Evolutionary conservation across 139 green algal species (phyloP).

Genomic region (Penium margaritaceum): DNA sequence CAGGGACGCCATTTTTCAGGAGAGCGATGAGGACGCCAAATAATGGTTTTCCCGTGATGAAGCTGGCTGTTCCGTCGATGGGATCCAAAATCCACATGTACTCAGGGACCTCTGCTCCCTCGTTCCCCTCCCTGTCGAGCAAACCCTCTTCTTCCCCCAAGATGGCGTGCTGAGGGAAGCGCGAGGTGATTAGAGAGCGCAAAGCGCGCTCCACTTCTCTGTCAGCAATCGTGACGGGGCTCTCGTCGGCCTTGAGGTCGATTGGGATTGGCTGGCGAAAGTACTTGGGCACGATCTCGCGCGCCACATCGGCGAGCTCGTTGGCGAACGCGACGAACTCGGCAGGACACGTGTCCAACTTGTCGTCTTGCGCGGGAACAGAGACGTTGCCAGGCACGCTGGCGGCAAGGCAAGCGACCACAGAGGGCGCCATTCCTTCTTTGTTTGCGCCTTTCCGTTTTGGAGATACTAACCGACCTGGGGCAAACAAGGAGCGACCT

Average conservation of each 20-base stretch:
- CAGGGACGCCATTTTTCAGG: constrained; percentile 71
- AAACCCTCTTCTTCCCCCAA: constrained; percentile 23
- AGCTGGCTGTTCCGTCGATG: constrained; percentile 97
- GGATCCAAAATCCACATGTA: constrained; percentile 94
- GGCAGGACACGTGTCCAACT: too few species aligned
- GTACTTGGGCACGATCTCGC: constrained; percentile 60
- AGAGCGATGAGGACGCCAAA: constrained; percentile 93
- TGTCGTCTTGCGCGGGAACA: too few species aligned
- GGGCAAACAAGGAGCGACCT: too few species aligned
- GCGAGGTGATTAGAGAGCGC: not conserved
- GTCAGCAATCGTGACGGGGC: constrained; percentile 48
- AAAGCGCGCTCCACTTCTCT: not conserved
- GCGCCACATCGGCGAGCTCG: constrained; percentile 66
- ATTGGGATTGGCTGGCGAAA: constrained; percentile 69
- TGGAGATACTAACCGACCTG: too few species aligned
- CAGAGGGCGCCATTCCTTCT: too few species aligned
- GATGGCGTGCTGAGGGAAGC: constrained; percentile 21
- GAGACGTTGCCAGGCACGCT: too few species aligned
- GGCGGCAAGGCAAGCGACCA: not conserved
- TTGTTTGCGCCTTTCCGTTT: too few species aligned
- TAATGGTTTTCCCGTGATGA: constrained; percentile 96
- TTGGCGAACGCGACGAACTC: constrained; percentile 54
- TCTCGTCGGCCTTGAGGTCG: constrained; percentile 72
- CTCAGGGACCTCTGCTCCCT: constrained; percentile 28
- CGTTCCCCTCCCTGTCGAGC: constrained; percentile 2